Percentiles rank a stretch among this genome's conserved stretches.
These are phyloP conservation scores for Cryphonectria naterciae DNA, from an alignment of 2,329 filamentous ascomycete genomes.

Conservation along the genomic window DNA sequence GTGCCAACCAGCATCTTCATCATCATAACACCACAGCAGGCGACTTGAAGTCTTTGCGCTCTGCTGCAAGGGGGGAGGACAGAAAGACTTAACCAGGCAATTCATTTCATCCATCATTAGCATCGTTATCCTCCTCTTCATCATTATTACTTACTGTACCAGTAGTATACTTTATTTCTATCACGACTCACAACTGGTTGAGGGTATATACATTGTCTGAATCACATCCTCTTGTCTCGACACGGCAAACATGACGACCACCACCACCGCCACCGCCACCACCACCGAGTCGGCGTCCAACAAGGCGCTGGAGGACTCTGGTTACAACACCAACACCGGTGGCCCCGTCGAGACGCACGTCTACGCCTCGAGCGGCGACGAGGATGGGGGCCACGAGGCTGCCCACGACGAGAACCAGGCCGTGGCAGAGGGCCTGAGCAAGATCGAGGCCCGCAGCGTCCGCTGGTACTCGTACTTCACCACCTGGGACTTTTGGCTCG, in stretches of 20 bases:
- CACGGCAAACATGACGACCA: slow-evolving; percentile 24
- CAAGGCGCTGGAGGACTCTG: slow-evolving; percentile 38
- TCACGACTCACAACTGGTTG: not conserved
- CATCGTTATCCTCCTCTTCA: not conserved
- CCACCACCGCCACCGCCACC: slow-evolving; percentile 6
- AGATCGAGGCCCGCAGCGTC: slow-evolving; percentile 57
- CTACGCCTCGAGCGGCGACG: slow-evolving; percentile 28
- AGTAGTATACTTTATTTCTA: not conserved
- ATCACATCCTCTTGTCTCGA: slow-evolving; percentile 4
- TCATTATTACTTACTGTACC: not conserved
- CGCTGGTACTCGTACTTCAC: slow-evolving; percentile 75
- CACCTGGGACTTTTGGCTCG: slow-evolving; percentile 86
- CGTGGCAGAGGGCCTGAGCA: slow-evolving; percentile 56
- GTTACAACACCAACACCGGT: slow-evolving; percentile 30
- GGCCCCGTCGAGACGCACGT: slow-evolving; percentile 35
- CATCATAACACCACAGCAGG: slow-evolving; percentile 53
- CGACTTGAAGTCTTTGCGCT: slow-evolving; percentile 72
- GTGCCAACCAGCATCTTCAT: slow-evolving; percentile 43
- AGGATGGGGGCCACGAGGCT: slow-evolving; percentile 16
- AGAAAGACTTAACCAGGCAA: slow-evolving; percentile 56
- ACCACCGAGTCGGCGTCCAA: slow-evolving; percentile 24
- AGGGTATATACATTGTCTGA: not conserved
- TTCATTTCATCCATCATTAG: not conserved
- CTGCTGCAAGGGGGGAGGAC: slow-evolving; percentile 54
- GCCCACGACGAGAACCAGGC: slow-evolving; percentile 40